phyloP scores from a whole-genome alignment of 768 basidiomycete genomes.

The Mycena capillaripes region DNA sequence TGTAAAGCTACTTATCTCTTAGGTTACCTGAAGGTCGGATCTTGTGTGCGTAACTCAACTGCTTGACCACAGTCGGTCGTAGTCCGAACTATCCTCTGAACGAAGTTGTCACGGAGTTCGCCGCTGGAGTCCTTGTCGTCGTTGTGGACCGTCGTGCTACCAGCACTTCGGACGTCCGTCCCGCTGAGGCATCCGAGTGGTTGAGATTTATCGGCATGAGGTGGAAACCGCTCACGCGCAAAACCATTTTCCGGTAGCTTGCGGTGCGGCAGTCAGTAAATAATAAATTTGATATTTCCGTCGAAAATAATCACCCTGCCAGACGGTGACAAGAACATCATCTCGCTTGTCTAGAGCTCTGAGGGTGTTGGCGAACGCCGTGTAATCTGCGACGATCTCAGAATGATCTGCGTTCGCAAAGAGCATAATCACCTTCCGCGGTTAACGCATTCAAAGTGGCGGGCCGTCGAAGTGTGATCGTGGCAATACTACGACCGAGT shows the following conservation, averaged over 20 bases:
- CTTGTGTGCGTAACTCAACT: slow-evolving; percentile 51
- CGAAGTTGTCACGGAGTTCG: slow-evolving; percentile 62
- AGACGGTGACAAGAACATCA: slow-evolving; percentile 75
- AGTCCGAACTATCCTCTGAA: slow-evolving; percentile 59
- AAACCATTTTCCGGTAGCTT: slow-evolving; percentile 78
- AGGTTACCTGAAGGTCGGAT: neutral
- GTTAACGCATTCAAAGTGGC: slow-evolving; percentile 72
- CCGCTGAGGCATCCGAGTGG: slow-evolving; percentile 55
- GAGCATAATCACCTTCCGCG: slow-evolving; percentile 54
- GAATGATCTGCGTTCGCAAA: neutral
- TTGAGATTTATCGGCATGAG: neutral
- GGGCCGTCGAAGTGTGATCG: slow-evolving; percentile 76
- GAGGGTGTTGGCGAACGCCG: slow-evolving; percentile 69
- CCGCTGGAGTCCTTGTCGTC: too few species aligned
- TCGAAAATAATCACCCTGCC: slow-evolving; percentile 64
- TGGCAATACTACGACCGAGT: slow-evolving; percentile 63
- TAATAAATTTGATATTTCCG: too few species aligned
- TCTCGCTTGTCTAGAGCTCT: slow-evolving; percentile 70
- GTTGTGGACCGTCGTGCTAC: slow-evolving; percentile 8
- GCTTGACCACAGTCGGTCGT: slow-evolving; percentile 76
- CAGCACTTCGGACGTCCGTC: slow-evolving; percentile 62
- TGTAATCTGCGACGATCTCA: slow-evolving; percentile 64
- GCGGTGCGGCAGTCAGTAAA: too few species aligned
- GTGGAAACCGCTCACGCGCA: slow-evolving; percentile 67
- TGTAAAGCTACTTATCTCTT: slow-evolving; percentile 63